These are phyloP conservation scores for Micromonas pusilla DNA, from an alignment of 139 green algal genomes.

Conservation along the genomic window DNA sequence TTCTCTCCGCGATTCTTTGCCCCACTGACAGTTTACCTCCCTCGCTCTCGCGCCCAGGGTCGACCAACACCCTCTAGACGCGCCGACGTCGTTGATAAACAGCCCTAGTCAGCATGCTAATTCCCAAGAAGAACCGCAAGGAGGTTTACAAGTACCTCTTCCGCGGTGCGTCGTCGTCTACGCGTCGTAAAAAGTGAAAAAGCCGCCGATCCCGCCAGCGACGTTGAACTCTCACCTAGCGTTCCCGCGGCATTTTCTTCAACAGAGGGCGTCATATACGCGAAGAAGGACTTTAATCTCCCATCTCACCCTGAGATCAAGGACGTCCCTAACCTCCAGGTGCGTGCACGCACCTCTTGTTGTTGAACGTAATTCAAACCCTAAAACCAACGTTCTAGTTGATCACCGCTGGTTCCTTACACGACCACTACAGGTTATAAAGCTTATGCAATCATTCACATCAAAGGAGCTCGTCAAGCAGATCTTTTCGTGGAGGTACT, in stretches of 20 bases:
- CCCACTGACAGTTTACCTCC: too few species aligned
- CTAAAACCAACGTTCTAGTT: constrained; percentile 7
- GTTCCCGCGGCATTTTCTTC: not conserved
- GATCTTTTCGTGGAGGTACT: constrained; percentile 95
- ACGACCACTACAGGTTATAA: constrained; percentile 67
- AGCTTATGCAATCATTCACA: constrained; percentile 97
- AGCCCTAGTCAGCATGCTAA: constrained; percentile 68
- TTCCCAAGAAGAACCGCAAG: constrained; percentile 95
- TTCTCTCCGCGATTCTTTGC: too few species aligned
- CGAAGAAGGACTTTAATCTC: constrained; percentile 99
- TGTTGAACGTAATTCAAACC: too few species aligned
- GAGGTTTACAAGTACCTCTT: constrained; percentile 99
- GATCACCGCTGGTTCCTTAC: not conserved
- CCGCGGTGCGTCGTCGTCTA: constrained; percentile 59
- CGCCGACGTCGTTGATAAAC: constrained; percentile 9
- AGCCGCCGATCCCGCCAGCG: not conserved
- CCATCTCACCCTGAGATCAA: constrained; percentile 84
- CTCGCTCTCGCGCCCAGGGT: too few species aligned
- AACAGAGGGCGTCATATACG: constrained; percentile 94
- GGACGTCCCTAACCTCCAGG: constrained; percentile 85
- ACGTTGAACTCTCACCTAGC: constrained; percentile 4
- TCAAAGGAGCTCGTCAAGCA: constrained; percentile 91
- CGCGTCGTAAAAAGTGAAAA: not conserved
- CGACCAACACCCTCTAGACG: not conserved
- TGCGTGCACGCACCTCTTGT: too few species aligned